Percentiles rank a stretch among this genome's conserved stretches.
Evolutionary conservation across 305 asterid genomes (phyloP).

Genomic region (Solanum hybrid): DNA sequence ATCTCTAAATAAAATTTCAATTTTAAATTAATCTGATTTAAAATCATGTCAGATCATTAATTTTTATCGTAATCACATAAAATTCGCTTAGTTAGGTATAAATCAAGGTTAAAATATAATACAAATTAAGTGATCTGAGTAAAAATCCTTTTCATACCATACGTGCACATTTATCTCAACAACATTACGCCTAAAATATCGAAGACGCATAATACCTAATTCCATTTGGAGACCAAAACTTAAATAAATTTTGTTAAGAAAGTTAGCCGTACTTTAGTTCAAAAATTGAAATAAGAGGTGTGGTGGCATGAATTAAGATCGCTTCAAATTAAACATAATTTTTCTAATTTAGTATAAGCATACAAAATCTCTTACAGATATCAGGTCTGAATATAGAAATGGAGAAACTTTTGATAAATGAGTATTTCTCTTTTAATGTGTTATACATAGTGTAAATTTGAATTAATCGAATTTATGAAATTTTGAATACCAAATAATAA

Average conservation of each 20-base stretch:
- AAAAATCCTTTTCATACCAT: background rate
- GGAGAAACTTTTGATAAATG: background rate
- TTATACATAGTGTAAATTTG: background rate
- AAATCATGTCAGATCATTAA: background rate
- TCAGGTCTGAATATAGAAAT: background rate
- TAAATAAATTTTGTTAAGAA: background rate
- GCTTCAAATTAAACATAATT: background rate
- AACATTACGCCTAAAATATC: background rate
- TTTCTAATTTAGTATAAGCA: background rate
- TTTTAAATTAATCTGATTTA: background rate
- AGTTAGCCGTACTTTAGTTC: background rate
- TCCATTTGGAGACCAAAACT: background rate
- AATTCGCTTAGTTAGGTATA: background rate
- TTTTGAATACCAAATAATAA: background rate
- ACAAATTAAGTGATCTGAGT: background rate
- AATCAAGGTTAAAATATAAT: background rate
- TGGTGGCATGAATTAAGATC: background rate
- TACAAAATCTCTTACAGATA: background rate
- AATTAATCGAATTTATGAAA: rapidly evolving
- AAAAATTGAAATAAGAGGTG: background rate
- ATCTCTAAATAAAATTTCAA: background rate
- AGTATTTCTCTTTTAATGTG: too few relatives aligned
- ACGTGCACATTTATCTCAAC: background rate
- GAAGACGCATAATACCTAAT: background rate
- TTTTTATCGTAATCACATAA: background rate